Percentiles rank a stretch among this genome's conserved stretches.
These are phyloP conservation scores for Globisporangium cederbergense DNA, from an alignment of 352 stramenopile genomes.

Conservation along the genomic window DNA sequence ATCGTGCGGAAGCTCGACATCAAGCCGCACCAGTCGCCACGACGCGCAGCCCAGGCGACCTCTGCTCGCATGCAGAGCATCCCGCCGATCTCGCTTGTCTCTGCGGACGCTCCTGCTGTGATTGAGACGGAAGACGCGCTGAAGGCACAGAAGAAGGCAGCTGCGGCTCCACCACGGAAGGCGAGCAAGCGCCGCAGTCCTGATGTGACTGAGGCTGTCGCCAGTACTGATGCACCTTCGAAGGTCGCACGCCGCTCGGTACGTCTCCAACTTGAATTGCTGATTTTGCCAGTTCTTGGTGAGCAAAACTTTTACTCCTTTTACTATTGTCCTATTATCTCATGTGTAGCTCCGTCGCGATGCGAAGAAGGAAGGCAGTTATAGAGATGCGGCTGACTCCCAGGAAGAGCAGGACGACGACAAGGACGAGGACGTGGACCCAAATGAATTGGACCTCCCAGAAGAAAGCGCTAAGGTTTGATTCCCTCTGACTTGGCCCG, in stretches of 20 bases:
- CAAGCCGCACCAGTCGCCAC: conserved; percentile 72
- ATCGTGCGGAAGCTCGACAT: conserved; percentile 63
- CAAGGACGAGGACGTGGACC: conserved; percentile 36
- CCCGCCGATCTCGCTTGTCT: conserved; percentile 18
- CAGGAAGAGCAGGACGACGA: conserved; percentile 38
- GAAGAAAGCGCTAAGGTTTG: conserved; percentile 24
- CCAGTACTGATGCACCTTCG: conserved; percentile 7
- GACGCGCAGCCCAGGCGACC: conserved; percentile 36
- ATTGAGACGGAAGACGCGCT: conserved; percentile 18
- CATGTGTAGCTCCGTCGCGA: conserved; percentile 35
- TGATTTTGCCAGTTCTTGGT: neutral
- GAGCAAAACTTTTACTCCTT: neutral
- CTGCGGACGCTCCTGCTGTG: conserved; percentile 20
- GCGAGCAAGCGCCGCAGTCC: conserved; percentile 30
- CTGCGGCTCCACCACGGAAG: conserved; percentile 15
- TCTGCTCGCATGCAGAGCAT: conserved; percentile 9
- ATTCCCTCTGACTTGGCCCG: neutral
- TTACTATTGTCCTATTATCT: too few species aligned
- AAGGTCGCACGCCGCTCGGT: conserved; percentile 24
- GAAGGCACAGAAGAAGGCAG: conserved; percentile 20
- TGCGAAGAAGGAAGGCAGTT: conserved; percentile 42
- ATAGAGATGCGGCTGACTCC: conserved; percentile 29
- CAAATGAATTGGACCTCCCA: conserved; percentile 43
- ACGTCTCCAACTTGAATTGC: neutral
- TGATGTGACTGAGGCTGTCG: conserved; percentile 8